Percentiles rank a stretch among this genome's conserved stretches.
These are phyloP conservation scores for Catharanthus roseus DNA, from an alignment of 257 asterid genomes.

Conservation along the genomic window DNA sequence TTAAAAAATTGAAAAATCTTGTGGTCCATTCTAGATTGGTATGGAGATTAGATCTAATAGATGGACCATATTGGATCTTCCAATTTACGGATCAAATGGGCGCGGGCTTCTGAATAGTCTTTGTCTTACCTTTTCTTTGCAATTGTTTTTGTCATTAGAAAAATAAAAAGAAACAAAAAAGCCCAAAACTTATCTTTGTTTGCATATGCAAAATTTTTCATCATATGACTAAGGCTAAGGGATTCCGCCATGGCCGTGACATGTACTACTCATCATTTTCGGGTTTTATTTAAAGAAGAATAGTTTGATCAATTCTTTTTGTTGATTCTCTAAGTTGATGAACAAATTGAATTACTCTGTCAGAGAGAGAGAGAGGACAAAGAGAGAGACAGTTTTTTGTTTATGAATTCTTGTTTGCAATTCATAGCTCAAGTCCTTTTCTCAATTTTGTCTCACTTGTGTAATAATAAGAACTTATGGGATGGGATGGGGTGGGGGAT, in stretches of 20 bases:
- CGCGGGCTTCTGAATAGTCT: conserved; percentile 26
- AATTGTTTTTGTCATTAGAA: background rate
- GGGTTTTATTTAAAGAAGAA: conserved; percentile 3
- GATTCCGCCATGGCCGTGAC: conserved; percentile 5
- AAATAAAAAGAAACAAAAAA: too few species aligned
- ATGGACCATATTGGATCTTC: conserved; percentile 21
- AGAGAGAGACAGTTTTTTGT: conserved; percentile 10
- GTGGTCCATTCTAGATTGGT: background rate
- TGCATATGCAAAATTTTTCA: too few species aligned
- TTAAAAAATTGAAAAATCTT: background rate
- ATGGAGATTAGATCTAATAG: background rate
- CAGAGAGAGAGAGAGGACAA: conserved; percentile 18
- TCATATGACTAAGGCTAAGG: background rate
- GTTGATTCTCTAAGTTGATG: conserved; percentile 15
- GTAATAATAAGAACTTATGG: too few species aligned
- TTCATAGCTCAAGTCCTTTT: conserved; percentile 18
- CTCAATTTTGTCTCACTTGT: conserved; percentile 4
- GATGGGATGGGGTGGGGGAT: too few species aligned
- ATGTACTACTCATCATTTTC: conserved; percentile 7
- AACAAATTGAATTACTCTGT: background rate
- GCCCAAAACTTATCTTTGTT: conserved; percentile 23
- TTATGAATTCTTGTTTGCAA: conserved; percentile 1
- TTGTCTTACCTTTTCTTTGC: background rate
- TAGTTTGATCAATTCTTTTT: conserved; percentile 19
- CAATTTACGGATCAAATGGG: conserved; percentile 17